Conservation (phyloP, 1,284 basidiomycete genomes). For the Apiotrichum montevideense region DNA sequence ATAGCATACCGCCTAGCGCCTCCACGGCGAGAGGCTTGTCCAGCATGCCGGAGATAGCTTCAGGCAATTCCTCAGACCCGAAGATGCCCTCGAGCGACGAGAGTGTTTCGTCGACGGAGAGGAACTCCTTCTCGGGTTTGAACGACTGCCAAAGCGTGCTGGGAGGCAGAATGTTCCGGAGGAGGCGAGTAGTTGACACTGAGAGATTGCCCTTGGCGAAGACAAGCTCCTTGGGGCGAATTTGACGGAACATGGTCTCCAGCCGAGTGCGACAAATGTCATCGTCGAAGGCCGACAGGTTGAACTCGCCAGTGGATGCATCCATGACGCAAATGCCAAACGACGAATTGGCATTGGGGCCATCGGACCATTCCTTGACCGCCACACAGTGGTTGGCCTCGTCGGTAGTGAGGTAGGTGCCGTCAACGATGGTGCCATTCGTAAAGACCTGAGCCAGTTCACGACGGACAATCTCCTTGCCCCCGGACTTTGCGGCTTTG, state of each 20-base stretch:
- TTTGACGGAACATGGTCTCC: slow-evolving; percentile 88
- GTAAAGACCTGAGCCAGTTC: slow-evolving; percentile 95
- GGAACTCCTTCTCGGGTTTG: slow-evolving; percentile 63
- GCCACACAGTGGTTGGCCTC: slow-evolving; percentile 93
- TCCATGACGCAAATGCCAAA: slow-evolving; percentile 96
- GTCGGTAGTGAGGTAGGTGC: slow-evolving; percentile 80
- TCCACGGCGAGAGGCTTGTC: slow-evolving; percentile 64
- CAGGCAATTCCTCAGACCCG: slow-evolving; percentile 57
- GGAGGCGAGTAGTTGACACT: slow-evolving; percentile 67
- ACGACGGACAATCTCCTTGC: slow-evolving; percentile 75
- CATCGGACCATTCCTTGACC: slow-evolving; percentile 54
- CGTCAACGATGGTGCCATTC: slow-evolving; percentile 92
- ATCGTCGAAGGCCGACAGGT: slow-evolving; percentile 82
- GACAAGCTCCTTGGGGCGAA: slow-evolving; percentile 87
- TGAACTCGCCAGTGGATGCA: slow-evolving; percentile 93
- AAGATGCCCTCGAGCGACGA: slow-evolving; percentile 66
- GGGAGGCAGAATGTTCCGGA: slow-evolving; percentile 70
- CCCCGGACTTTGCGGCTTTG: slow-evolving; percentile 41
- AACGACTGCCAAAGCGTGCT: slow-evolving; percentile 82
- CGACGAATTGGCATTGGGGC: slow-evolving; percentile 29
- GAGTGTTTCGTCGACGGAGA: slow-evolving; percentile 65
- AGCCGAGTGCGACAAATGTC: slow-evolving; percentile 86
- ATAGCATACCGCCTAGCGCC: slow-evolving; percentile 82
- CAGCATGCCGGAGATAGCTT: slow-evolving; percentile 66
- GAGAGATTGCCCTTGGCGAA: slow-evolving; percentile 87